These are phyloP conservation scores for Desmodesmus armatus DNA, from an alignment of 139 green algal species.

Conservation along the genomic window DNA sequence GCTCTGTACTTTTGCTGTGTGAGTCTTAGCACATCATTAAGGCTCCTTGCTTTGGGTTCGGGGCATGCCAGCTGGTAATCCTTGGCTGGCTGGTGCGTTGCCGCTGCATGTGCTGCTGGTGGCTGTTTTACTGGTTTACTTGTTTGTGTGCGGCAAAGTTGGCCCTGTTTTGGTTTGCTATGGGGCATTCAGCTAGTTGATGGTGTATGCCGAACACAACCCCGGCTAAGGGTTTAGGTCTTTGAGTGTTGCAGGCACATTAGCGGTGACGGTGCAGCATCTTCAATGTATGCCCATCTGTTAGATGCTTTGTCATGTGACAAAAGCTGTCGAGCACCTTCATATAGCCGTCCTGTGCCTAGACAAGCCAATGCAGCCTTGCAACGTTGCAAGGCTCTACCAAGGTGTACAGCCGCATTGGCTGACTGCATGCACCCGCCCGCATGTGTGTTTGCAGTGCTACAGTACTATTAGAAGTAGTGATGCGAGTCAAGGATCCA, in stretches of 20 bases:
- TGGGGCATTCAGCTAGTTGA: not conserved
- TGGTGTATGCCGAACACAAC: not conserved
- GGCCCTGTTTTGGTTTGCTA: not conserved
- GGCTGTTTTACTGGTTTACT: not conserved
- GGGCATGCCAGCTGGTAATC: not conserved
- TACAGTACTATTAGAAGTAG: not conserved
- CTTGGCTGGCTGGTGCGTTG: not conserved
- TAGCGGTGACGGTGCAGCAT: not conserved
- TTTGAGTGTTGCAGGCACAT: not conserved
- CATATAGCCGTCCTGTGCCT: not conserved
- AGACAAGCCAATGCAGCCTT: not conserved
- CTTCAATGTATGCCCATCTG: not conserved
- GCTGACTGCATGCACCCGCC: not conserved
- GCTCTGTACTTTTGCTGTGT: no score
- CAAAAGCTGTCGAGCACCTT: not conserved
- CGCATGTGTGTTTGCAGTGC: no score
- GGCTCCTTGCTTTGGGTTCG: no score
- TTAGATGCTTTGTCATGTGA: not conserved
- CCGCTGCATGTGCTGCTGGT: not conserved
- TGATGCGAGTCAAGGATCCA: no score
- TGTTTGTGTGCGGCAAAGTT: not conserved
- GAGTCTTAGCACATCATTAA: no score
- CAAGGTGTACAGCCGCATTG: not conserved
- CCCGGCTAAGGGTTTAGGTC: not conserved
- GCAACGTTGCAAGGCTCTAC: not conserved